Evolutionary conservation across 148 eudicot species (phyloP), one percentile per base, ranked within the genome.

Genomic region (Rhododendron simsii): DNA sequence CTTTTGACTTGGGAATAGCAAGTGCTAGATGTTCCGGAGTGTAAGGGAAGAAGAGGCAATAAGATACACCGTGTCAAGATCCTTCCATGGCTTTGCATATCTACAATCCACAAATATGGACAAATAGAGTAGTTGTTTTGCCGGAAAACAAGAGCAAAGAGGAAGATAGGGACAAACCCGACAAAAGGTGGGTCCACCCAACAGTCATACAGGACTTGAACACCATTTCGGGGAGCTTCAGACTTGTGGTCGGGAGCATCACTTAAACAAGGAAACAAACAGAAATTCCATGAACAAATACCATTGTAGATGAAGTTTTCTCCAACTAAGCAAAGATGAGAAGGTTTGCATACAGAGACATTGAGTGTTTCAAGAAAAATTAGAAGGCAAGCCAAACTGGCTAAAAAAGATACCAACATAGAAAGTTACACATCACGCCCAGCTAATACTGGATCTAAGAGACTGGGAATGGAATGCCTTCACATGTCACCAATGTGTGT

Each of bases 31-130:
- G 92, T 87, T 92, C 93, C 41, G 98, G 96, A 87, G 95, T 88
- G 89, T 92, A 87, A 81, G 98, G 98, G 86, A 92, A 96, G 92
- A 96, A 94, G n/a, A 93, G 89, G 88, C 98, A 94, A 87, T 91
- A 90, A 61, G 89, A 84, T 55, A 87, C 90, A 73, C 95, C 76
- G 92, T 91, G 74, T 90, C 89, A 86, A 88, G 93, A 90, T 96
- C 98, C 88, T 89, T 93, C 94, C 93, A 93, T 69, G 98, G 94
- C 80, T 89, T 89, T 55, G 91, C 89, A 90, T 92, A 86, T 87
- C 95, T 93, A 81, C 82, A 88, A 80, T 83, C 61, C 82, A 81
- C 86, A 87, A 87, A 51, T 67, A 47, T 55, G 28, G 23, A 88
- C 26, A 44, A 53, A 47, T 45, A 30, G 28, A 50, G 28, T 67